Percentiles rank a stretch among this genome's conserved stretches.
phyloP scores from a whole-genome alignment of 2,329 filamentous ascomycete species.

The Penicillium digitatum region DNA sequence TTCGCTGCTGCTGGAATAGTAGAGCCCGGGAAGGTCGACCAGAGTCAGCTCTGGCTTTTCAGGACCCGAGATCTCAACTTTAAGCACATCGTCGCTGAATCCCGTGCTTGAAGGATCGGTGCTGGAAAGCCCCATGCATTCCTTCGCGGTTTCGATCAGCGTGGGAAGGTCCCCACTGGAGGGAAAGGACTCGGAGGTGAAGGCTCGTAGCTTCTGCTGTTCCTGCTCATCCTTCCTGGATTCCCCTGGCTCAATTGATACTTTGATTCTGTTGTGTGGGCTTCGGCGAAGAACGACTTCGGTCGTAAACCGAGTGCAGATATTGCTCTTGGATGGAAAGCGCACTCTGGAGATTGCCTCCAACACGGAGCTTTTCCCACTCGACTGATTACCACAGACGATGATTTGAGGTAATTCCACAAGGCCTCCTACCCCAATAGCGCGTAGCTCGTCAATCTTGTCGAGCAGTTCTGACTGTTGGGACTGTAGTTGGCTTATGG shows the following conservation, averaged over 20 bases:
- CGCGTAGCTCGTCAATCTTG: slow-evolving; percentile 50
- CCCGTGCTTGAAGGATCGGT: neutral
- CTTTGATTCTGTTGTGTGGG: slow-evolving; percentile 44
- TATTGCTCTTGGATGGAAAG: slow-evolving; percentile 54
- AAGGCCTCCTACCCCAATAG: slow-evolving; percentile 48
- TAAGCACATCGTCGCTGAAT: neutral
- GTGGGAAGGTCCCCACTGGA: neutral
- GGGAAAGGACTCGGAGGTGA: slow-evolving; percentile 48
- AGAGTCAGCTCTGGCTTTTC: slow-evolving; percentile 36
- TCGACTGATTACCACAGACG: slow-evolving; percentile 58
- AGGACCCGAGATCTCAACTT: neutral
- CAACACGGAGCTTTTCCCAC: slow-evolving; percentile 62
- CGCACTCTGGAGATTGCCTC: slow-evolving; percentile 60
- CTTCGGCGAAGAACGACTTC: neutral
- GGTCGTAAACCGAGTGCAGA: slow-evolving; percentile 48
- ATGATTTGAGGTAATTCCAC: slow-evolving; percentile 54
- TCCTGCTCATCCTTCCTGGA: slow-evolving; percentile 17
- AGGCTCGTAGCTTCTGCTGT: slow-evolving; percentile 43
- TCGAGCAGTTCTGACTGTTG: slow-evolving; percentile 49
- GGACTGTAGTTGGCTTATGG: slow-evolving; percentile 15
- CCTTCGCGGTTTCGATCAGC: neutral
- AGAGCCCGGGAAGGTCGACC: slow-evolving; percentile 60
- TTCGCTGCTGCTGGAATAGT: slow-evolving; percentile 53
- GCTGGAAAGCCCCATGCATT: neutral
- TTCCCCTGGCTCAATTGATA: slow-evolving; percentile 2